A percentile compares a stretch with the other conserved stretches of the same genome.
These are phyloP conservation scores for Sanghuangporus baumii DNA, from an alignment of 1,284 basidiomycete genomes.

Conservation along the genomic window DNA sequence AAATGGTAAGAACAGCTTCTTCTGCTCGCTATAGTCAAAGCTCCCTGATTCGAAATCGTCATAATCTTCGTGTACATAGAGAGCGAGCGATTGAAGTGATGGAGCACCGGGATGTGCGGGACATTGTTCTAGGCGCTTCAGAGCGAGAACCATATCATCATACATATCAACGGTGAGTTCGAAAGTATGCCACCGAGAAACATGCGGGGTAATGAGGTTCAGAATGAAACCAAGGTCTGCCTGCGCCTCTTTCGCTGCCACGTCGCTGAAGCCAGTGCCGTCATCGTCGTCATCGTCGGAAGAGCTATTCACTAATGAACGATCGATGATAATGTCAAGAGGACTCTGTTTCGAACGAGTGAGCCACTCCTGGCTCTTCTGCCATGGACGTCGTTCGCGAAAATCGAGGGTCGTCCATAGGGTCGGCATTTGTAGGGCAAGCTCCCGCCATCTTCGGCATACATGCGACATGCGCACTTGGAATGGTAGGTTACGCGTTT, in stretches of 20 bases:
- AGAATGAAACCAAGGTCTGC: slow-evolving; percentile 36
- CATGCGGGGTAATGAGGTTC: slow-evolving; percentile 45
- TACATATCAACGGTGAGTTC: slow-evolving; percentile 40
- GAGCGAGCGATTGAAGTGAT: slow-evolving; percentile 41
- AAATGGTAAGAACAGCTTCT: slow-evolving; percentile 34
- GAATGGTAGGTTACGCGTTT: slow-evolving; percentile 29
- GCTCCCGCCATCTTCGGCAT: slow-evolving; percentile 32
- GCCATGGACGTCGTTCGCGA: slow-evolving; percentile 24
- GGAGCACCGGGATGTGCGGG: slow-evolving; percentile 33
- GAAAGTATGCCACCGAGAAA: slow-evolving; percentile 46
- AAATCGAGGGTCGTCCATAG: slow-evolving; percentile 27
- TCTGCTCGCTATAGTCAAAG: slow-evolving; percentile 33
- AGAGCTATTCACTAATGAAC: slow-evolving; percentile 18
- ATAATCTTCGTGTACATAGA: slow-evolving; percentile 40
- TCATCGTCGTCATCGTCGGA: slow-evolving; percentile 6
- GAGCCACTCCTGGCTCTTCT: slow-evolving; percentile 34
- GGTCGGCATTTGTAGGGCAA: slow-evolving; percentile 29
- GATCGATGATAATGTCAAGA: slow-evolving; percentile 32
- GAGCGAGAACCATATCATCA: slow-evolving; percentile 39
- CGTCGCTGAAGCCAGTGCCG: not conserved
- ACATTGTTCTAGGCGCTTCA: slow-evolving; percentile 34
- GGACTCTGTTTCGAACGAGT: slow-evolving; percentile 41
- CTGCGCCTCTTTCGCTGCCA: not conserved
- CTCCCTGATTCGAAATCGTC: slow-evolving; percentile 32
- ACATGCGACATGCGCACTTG: slow-evolving; percentile 41